Evolutionary conservation across 2,329 filamentous ascomycete genomes (phyloP), one percentile per base, ranked within the genome.

Genomic region (Colletotrichum tanaceti): DNA sequence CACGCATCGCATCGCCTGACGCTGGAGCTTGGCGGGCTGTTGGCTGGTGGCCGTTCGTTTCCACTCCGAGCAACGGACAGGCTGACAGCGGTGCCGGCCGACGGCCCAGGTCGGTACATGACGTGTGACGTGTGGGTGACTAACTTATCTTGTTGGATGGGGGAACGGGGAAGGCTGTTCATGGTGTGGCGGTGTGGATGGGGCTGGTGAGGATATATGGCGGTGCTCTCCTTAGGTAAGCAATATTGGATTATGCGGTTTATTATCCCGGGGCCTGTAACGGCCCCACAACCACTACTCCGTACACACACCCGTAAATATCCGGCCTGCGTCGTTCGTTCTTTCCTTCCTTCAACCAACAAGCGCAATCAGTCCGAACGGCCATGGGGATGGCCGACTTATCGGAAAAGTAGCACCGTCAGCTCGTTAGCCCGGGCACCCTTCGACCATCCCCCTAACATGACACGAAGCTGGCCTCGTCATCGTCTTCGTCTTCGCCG

Each of bases 1-100:
- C 53, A 55, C 49, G 54, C 53, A 68, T 65, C 44, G 47, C 53
- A 68, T 65, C 61, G 61, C 39, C 61, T 65, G 65, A 68, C 61
- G 54, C 54, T 54, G 54, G 43, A 65, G 43, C 66, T 69, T 60
- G 55, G 65, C 59, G 39, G 39, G 58, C 41, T 39, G 52, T 39
- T 53, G 59, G 44, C 24, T 32, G 47, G 65, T 58, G 47, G 35
- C 58, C 41, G 47, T 24, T 53, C 43, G 18, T 53, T 5, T 55
- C 54, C 61, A 58, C 59, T 67, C 65, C 61, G 65, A 65, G 60
- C 20, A 18, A 32, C 54, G 39, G 54, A 46, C 39, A 67, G 59
- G 28, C 54, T 22, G 54, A 46, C 39, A 67, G 59, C 65, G 65
- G 65, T 55, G 65, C 65, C 61, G 54, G 65, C 54, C 65, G 54